A percentile compares a stretch with the other conserved stretches of the same genome.
Conservation (phyloP, 2,329 filamentous ascomycete genomes). For the Penicillium olsonii region DNA sequence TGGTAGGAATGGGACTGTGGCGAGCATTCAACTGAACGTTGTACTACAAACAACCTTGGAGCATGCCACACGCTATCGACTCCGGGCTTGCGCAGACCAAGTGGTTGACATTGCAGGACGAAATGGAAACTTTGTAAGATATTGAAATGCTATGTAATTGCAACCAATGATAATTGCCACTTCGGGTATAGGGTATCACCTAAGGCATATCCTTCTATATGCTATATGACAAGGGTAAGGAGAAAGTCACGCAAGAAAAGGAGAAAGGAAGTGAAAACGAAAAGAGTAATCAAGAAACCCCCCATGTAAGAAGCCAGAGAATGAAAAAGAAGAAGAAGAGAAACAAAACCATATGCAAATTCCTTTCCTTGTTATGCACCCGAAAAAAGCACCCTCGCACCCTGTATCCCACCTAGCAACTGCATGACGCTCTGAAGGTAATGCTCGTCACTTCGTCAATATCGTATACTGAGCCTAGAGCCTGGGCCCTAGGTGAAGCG, state of each 20-base stretch:
- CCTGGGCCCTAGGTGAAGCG: conserved; percentile 41
- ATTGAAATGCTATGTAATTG: conserved; percentile 24
- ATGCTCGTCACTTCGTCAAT: conserved; percentile 36
- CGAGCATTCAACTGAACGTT: conserved; percentile 59
- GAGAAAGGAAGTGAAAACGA: conserved; percentile 9
- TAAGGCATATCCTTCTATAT: conserved; percentile 37
- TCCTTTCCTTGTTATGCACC: conserved; percentile 35
- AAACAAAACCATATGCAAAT: conserved; percentile 31
- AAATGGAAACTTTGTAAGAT: conserved; percentile 17
- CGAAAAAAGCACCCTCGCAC: conserved; percentile 23
- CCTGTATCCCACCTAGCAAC: conserved; percentile 28
- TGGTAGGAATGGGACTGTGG: conserved; percentile 72
- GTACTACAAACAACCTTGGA: not conserved
- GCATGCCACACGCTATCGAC: not conserved
- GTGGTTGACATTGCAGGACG: not conserved
- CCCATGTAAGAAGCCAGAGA: conserved; percentile 3
- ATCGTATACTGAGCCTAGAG: conserved; percentile 19
- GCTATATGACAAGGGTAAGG: conserved; percentile 27
- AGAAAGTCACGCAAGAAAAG: conserved; percentile 12
- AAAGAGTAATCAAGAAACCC: not conserved
- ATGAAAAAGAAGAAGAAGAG: conserved; percentile 15
- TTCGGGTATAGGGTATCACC: conserved; percentile 42
- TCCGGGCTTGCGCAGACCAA: not conserved
- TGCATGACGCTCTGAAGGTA: conserved; percentile 36
- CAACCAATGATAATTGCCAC: conserved; percentile 30